Percentiles rank a stretch among this genome's conserved stretches.
phyloP scores from a whole-genome alignment of 371 early-diverging fungal species.

The Nosema muscidifuracis region DNA sequence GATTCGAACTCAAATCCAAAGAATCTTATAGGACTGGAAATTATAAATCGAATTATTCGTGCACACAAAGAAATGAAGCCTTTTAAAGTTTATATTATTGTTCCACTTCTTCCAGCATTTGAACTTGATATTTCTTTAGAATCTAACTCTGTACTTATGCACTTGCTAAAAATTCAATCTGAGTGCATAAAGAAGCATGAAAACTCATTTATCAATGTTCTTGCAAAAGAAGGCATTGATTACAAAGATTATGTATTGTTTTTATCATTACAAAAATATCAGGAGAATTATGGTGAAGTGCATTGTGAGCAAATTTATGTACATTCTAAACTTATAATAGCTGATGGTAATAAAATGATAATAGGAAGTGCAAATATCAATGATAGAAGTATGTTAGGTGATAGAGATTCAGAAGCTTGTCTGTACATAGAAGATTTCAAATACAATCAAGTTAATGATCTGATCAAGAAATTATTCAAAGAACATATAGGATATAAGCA shows the following conservation, averaged over 20 bases:
- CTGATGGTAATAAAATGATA: conserved; percentile 73
- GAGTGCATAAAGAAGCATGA: conserved; percentile 72
- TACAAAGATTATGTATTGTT: conserved; percentile 66
- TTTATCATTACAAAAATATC: conserved; percentile 19
- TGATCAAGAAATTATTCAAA: conserved; percentile 10
- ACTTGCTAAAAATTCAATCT: conserved; percentile 72
- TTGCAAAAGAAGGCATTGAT: conserved; percentile 68
- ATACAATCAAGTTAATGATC: neutral
- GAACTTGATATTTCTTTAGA: conserved; percentile 71
- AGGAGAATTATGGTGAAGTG: neutral
- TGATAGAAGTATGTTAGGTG: conserved; percentile 74
- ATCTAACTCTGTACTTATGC: conserved; percentile 68
- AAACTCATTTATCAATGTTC: conserved; percentile 67
- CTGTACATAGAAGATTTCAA: conserved; percentile 69
- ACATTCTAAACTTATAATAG: conserved; percentile 80
- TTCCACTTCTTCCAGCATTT: conserved; percentile 84
- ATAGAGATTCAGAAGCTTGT: conserved; percentile 79
- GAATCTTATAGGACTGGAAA: conserved; percentile 69
- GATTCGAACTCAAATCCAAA: conserved; percentile 35
- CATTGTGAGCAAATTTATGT: conserved; percentile 77
- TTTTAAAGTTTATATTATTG: conserved; percentile 75
- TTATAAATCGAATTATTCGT: conserved; percentile 71
- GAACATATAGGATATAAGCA: conserved; percentile 27
- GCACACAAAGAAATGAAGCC: conserved; percentile 69
- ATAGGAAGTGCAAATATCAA: conserved; percentile 79